Conservation (phyloP, 306 rosid genomes). For the Albizia julibrissin region DNA sequence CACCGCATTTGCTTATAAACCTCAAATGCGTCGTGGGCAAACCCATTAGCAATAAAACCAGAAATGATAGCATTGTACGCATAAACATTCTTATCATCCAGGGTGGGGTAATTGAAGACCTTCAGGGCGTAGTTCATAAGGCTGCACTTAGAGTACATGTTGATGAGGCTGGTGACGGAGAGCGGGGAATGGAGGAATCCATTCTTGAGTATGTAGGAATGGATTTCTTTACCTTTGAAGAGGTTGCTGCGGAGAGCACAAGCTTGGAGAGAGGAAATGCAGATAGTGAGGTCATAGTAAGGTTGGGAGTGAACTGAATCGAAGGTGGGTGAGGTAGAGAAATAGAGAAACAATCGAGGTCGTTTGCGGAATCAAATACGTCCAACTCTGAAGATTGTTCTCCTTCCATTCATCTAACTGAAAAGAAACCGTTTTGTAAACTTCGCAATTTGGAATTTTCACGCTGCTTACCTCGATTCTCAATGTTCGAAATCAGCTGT, state of each 20-base stretch:
- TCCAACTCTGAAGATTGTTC: slow-evolving; percentile 19
- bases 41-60: slow-evolving; percentile 63
- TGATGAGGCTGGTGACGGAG: slow-evolving; percentile 74
- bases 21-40: slow-evolving; percentile 43
- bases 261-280: slow-evolving; percentile 60
- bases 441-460: not conserved
- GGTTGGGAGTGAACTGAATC: not conserved
- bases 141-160: slow-evolving; percentile 69
- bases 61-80: slow-evolving; percentile 76
- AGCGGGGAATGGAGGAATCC: slow-evolving; percentile 57
- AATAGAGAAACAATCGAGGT: slow-evolving; percentile 24
- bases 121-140: slow-evolving; percentile 50
- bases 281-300: slow-evolving; percentile 40
- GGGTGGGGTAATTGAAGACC: slow-evolving; percentile 47
- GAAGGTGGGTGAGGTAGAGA: slow-evolving; percentile 41
- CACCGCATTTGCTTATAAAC: slow-evolving; percentile 59
- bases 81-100: slow-evolving; percentile 55
- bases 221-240: slow-evolving; percentile 58
- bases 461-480: not conserved
- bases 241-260: slow-evolving; percentile 58
- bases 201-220: slow-evolving; percentile 53
- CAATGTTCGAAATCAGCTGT: not conserved
- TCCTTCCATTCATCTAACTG: slow-evolving; percentile 33
- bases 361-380: slow-evolving; percentile 26
- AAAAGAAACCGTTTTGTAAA: not conserved